Evolutionary conservation across 140 eudicot genomes (phyloP), one percentile per base, ranked within the genome.

Genomic region (Cichorium intybus): DNA sequence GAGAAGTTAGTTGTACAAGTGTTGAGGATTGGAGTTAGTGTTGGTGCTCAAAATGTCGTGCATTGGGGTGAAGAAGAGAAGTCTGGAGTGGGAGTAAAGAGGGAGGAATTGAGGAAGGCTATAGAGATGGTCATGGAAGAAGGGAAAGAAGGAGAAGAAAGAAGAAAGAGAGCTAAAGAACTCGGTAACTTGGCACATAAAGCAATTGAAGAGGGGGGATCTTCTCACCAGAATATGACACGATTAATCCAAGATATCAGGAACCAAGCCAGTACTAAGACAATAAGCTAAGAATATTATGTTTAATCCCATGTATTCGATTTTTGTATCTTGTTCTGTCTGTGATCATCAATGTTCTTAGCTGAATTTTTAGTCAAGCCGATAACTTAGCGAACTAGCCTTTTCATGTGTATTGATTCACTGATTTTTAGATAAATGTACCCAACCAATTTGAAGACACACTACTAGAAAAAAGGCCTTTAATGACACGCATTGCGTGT

Each of bases 151-250:
- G 62, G 76, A 12, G 51, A 48, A 20, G 72, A 70, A 35, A 81
- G 75, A 73, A 70, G 79, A 43, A 66, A 64, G 27, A 70, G 79
- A 48, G 81, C 78, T 2, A 60, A 52, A 51, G 77, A 79, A 47
- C 70, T 71, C 5, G 46, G 77, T 21, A 57, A 34, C 41, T 54
- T 49, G 61, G 88, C 82, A 15, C 51, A 51, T 39, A 61, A 60
- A 50, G 85, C 78, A 20, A 23, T 79, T 37, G 78, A 79, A 61
- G 85, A 75, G 35, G 87, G 84, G 27, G 84, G 87, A 27, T 82
- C 84, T 47, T 82, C 87, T 14, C 26, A 75, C 24, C 16, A 16
- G 2, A 78, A 74, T 62, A 54, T 71, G 76, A 62, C 39, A n/a
- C 59, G 61, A 10, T 26, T 82, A 4, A 78, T 78, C 16, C 50